Evolutionary conservation across 306 rosid species (phyloP).

Genomic region (cucumber (Cucumis sativus)): DNA sequence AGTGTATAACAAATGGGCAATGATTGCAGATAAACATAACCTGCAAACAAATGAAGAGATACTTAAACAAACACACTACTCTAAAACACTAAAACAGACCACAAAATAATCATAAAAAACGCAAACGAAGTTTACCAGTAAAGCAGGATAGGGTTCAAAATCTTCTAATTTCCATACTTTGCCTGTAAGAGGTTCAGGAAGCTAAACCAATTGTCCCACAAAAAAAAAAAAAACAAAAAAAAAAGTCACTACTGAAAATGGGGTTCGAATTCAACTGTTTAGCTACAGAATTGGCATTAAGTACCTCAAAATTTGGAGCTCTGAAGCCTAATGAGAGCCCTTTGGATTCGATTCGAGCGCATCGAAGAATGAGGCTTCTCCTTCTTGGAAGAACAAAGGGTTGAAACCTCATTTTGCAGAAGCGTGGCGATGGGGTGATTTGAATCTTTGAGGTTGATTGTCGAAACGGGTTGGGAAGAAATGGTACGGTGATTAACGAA

Average conservation of each 20-base stretch:
- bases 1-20: slow-evolving; percentile 83
- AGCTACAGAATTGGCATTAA: background rate
- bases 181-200: slow-evolving; percentile 89
- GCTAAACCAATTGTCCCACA: slow-evolving; percentile 21
- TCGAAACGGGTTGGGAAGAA: slow-evolving; percentile 12
- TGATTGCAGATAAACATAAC: slow-evolving; percentile 98
- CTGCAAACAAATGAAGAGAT: slow-evolving; percentile 25
- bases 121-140: slow-evolving; percentile 35
- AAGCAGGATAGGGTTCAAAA: slow-evolving; percentile 84
- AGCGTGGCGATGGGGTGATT: slow-evolving; percentile 11
- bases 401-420: slow-evolving; percentile 31
- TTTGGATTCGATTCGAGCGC: slow-evolving; percentile 52
- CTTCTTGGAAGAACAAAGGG: slow-evolving; percentile 19
- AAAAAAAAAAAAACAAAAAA: background rate
- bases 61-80: background rate
- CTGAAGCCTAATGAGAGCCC: slow-evolving; percentile 59
- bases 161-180: slow-evolving; percentile 72
- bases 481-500: slow-evolving; percentile 15
- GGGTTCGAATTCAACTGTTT: background rate
- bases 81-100: background rate
- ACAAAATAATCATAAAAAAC: background rate
- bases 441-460: slow-evolving; percentile 10
- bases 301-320: slow-evolving; percentile 74
- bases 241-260: background rate
- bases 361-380: slow-evolving; percentile 34